Conservation (phyloP, 1,139 yeast genomes). For the Pichia sp. region DNA sequence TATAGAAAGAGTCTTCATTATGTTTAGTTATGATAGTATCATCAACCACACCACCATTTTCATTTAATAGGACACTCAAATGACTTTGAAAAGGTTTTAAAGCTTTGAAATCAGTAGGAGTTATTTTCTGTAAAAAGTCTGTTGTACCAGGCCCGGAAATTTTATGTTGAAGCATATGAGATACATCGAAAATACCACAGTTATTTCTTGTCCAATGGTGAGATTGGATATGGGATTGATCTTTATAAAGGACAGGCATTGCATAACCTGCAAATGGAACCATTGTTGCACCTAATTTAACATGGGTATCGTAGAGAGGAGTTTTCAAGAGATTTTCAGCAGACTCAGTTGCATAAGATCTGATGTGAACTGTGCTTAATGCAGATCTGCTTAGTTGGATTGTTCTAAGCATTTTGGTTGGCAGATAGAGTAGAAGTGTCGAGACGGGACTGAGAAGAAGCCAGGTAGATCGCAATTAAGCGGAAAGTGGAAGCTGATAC, state of each 20-base stretch:
- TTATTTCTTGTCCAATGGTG: conserved; percentile 88
- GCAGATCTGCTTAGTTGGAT: too few relatives aligned
- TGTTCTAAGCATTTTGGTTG: too few relatives aligned
- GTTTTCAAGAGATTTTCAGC: conserved; percentile 43
- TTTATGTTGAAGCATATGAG: conserved; percentile 92
- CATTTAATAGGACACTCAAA: conserved; percentile 69
- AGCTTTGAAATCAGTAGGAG: conserved; percentile 71
- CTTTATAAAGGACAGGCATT: conserved; percentile 86
- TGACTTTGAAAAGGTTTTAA: conserved; percentile 58
- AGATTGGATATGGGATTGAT: conserved; percentile 81
- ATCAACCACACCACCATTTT: conserved; percentile 78
- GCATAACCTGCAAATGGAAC: conserved; percentile 92
- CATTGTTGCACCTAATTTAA: conserved; percentile 76
- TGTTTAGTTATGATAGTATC: conserved; percentile 89
- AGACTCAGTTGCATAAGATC: conserved; percentile 17
- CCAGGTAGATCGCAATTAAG: too few relatives aligned
- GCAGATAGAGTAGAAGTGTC: too few relatives aligned
- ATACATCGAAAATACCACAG: conserved; percentile 91
- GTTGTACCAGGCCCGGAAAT: conserved; percentile 62
- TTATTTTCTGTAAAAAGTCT: conserved; percentile 65
- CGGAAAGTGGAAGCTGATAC: too few relatives aligned
- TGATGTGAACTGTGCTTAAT: conserved; percentile 1
- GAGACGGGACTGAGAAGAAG: too few relatives aligned
- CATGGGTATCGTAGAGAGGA: conserved; percentile 75
- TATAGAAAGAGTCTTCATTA: conserved; percentile 65